A percentile compares a stretch with the other conserved stretches of the same genome.
These are phyloP conservation scores for Talaromyces sp. DNA, from an alignment of 2,329 filamentous ascomycete species.

Conservation along the genomic window DNA sequence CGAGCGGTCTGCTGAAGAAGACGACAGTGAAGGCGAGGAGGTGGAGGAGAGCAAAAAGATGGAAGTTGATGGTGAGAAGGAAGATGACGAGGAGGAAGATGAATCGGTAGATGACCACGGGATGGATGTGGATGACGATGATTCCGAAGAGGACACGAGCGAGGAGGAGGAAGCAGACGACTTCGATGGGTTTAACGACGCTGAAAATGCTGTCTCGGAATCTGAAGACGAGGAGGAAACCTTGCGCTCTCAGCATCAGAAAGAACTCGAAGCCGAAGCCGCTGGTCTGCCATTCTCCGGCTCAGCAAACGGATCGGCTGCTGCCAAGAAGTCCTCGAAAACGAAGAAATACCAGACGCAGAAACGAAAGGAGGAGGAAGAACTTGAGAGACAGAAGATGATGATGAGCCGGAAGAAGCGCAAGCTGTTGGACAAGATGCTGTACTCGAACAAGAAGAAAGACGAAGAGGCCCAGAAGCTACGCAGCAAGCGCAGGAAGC, in stretches of 20 bases:
- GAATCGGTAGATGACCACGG: constrained; percentile 42
- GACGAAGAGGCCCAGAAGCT: constrained; percentile 84
- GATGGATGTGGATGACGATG: constrained; percentile 39
- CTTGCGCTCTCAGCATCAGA: constrained; percentile 67
- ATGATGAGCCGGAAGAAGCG: constrained; percentile 98
- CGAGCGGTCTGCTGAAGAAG: constrained; percentile 59
- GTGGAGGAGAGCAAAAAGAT: constrained; percentile 35
- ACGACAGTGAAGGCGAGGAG: constrained; percentile 15
- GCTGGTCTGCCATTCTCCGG: constrained; percentile 55
- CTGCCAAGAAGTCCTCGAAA: constrained; percentile 61
- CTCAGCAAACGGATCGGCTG: constrained; percentile 52
- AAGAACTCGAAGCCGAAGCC: constrained; percentile 88
- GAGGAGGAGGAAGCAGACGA: constrained; percentile 43
- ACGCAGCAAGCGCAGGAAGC: constrained; percentile 80
- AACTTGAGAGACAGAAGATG: constrained; percentile 87
- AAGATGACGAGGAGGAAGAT: constrained; percentile 33
- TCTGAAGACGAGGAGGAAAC: constrained; percentile 56
- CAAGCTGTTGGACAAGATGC: constrained; percentile 96
- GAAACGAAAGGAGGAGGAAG: constrained; percentile 68
- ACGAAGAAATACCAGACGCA: constrained; percentile 63
- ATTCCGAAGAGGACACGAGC: constrained; percentile 38
- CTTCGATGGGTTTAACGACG: constrained; percentile 48
- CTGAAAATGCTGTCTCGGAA: constrained; percentile 38
- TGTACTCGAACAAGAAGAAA: constrained; percentile 89
- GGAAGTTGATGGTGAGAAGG: constrained; percentile 32